These are phyloP conservation scores for Phytophthora fragariae DNA, from an alignment of 352 stramenopile genomes.

Conservation along the genomic window DNA sequence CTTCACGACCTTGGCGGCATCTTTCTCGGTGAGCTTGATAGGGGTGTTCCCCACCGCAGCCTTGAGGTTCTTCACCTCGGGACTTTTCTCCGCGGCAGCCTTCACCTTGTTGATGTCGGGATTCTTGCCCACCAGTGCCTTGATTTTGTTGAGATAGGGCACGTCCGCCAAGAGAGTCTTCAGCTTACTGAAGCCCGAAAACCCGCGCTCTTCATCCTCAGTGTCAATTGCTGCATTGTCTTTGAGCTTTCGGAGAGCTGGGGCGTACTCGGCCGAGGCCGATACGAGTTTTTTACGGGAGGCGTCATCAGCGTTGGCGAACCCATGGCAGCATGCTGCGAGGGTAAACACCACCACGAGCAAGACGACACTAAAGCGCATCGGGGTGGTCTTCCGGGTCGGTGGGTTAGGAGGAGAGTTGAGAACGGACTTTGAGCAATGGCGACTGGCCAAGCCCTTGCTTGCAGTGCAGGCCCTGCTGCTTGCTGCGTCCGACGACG, in stretches of 20 bases:
- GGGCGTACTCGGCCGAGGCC: background rate
- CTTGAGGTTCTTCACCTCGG: conserved; percentile 1
- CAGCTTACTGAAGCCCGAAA: conserved; percentile 8
- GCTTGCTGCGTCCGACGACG: conserved; percentile 17
- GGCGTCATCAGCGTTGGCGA: conserved; percentile 6
- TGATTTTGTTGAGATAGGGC: conserved; percentile 16
- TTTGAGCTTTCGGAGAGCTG: background rate
- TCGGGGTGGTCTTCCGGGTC: background rate
- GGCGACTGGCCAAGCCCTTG: conserved; percentile 16
- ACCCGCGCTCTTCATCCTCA: conserved; percentile 24
- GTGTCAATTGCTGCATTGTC: background rate
- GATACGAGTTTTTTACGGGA: background rate
- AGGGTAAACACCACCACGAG: conserved; percentile 16
- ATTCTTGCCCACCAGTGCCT: background rate
- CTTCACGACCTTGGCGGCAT: conserved; percentile 10
- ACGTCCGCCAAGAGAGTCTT: conserved; percentile 8
- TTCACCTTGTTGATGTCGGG: background rate
- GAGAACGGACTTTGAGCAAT: conserved; percentile 6
- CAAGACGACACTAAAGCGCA: conserved; percentile 25
- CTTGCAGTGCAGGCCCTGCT: background rate
- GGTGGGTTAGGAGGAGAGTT: conserved; percentile 2
- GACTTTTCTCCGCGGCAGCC: background rate
- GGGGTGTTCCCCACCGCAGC: background rate
- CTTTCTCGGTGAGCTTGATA: background rate
- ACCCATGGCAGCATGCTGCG: conserved; percentile 4